These are phyloP conservation scores for Tirmania nivea DNA, from an alignment of 495 filamentous ascomycete species.

Conservation along the genomic window DNA sequence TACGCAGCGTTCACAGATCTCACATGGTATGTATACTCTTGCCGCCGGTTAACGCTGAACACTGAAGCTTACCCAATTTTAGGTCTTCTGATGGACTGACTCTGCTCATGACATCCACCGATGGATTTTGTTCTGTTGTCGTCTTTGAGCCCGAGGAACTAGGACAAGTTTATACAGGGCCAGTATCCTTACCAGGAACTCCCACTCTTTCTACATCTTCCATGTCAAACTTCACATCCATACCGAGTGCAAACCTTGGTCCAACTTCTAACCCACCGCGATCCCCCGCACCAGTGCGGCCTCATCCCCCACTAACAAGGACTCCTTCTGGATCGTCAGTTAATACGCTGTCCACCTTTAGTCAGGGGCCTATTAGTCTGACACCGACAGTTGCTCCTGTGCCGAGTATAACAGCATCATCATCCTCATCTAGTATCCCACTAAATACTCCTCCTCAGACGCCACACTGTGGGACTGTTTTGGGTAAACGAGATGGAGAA, in stretches of 20 bases:
- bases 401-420: constrained; percentile 34
- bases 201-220: constrained; percentile 11
- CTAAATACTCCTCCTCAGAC: constrained; percentile 68
- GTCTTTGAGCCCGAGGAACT: constrained; percentile 69
- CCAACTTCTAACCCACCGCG: constrained; percentile 31
- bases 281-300: constrained; percentile 27
- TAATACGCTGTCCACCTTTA: constrained; percentile 33
- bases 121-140: constrained; percentile 88
- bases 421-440: constrained; percentile 23
- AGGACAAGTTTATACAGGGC: constrained; percentile 23
- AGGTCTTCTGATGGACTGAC: constrained; percentile 89
- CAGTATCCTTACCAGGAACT: not conserved
- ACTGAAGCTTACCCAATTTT: not conserved
- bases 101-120: constrained; percentile 84
- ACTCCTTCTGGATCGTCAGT: constrained; percentile 78
- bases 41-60: not conserved
- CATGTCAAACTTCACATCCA: constrained; percentile 34
- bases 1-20: constrained; percentile 95
- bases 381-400: constrained; percentile 52
- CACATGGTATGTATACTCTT: constrained; percentile 46
- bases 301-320: constrained; percentile 45
- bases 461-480: constrained; percentile 33
- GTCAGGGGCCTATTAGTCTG: constrained; percentile 27
- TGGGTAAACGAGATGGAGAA: constrained; percentile 37
- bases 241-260: constrained; percentile 30